These are phyloP conservation scores for Teunomyces funiuensis DNA, from an alignment of 805 yeast species.

Conservation along the genomic window DNA sequence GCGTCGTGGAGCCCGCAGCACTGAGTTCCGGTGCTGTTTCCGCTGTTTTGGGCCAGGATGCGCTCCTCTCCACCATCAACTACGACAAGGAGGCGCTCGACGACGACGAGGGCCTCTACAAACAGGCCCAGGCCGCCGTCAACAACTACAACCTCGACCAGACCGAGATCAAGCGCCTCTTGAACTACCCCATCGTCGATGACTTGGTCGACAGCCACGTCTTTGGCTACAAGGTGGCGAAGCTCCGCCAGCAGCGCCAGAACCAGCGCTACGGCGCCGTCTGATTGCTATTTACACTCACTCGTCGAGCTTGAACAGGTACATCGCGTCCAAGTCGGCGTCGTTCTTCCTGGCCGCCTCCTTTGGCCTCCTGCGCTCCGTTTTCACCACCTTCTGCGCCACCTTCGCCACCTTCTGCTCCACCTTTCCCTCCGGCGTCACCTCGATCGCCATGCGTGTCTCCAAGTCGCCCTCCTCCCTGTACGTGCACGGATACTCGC, in stretches of 20 bases:
- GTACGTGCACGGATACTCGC: conserved; percentile 28
- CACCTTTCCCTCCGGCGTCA: conserved; percentile 11
- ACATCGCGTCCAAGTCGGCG: conserved; percentile 40
- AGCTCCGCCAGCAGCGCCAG: conserved; percentile 29
- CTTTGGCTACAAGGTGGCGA: conserved; percentile 42
- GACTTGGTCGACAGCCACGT: conserved; percentile 39
- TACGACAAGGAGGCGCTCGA: conserved; percentile 36
- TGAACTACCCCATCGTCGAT: conserved; percentile 47
- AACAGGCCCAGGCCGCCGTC: conserved; percentile 28
- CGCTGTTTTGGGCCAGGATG: conserved; percentile 9
- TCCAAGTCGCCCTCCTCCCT: conserved; percentile 29
- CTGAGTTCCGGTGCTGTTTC: conserved; percentile 14
- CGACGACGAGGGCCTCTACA: conserved; percentile 38
- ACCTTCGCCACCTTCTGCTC: conserved; percentile 1
- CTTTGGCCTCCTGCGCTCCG: neutral
- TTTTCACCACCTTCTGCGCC: conserved; percentile 5
- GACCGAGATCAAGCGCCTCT: conserved; percentile 29
- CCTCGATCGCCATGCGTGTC: conserved; percentile 22
- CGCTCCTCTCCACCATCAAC: conserved; percentile 15
- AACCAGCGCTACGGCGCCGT: no score
- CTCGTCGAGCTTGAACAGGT: conserved; percentile 41
- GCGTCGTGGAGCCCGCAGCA: no score
- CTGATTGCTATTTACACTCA: neutral
- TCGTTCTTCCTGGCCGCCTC: conserved; percentile 17
- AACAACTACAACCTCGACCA: conserved; percentile 37